Conservation (phyloP, 108 stramenopile species). For the Nitzschia inconspicua region DNA sequence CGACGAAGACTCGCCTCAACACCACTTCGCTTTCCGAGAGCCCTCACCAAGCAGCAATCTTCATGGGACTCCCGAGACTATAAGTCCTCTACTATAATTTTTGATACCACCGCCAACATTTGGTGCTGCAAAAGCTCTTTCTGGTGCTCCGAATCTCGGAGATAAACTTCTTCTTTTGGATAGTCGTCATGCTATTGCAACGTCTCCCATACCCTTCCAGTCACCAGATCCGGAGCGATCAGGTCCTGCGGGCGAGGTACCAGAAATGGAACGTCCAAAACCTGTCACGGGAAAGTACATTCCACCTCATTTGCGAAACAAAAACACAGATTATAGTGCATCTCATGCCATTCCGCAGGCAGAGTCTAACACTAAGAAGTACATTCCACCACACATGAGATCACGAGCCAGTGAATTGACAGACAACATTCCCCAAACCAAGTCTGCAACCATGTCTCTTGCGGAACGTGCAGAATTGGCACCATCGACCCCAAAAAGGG, state of each 20-base stretch:
- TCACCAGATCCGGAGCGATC: background rate
- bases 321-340: too few species aligned
- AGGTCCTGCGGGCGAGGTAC: too few species aligned
- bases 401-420: conserved; percentile 16
- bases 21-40: background rate
- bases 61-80: background rate
- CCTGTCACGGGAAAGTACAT: conserved; percentile 1
- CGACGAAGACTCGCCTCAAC: background rate
- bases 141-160: too few species aligned
- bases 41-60: background rate
- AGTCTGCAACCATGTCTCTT: too few species aligned
- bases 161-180: too few species aligned
- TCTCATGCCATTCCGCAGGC: too few species aligned
- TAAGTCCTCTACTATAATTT: background rate
- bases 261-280: background rate
- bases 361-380: too few species aligned
- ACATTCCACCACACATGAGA: conserved; percentile 54
- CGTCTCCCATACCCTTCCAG: background rate
- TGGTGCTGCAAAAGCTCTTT: background rate
- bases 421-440: too few species aligned
- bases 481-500: too few species aligned
- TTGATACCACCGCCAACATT: conserved; percentile 4
- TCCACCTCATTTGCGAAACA: conserved; percentile 1
- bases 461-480: too few species aligned
- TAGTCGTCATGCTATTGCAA: background rate